These are phyloP conservation scores for Castanopsis chinensis DNA, from an alignment of 306 rosid genomes.

Conservation along the genomic window DNA sequence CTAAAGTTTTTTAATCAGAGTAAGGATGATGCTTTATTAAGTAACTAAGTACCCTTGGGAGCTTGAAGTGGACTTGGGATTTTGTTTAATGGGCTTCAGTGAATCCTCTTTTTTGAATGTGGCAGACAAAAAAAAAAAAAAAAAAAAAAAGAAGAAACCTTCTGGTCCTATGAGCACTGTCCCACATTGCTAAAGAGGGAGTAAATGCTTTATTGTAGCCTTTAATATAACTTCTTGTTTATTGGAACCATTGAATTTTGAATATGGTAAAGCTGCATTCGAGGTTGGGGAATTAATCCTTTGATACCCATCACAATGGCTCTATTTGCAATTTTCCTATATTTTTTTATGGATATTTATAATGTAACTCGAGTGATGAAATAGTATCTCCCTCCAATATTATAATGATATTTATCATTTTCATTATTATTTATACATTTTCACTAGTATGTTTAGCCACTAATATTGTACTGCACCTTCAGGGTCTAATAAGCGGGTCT, in stretches of 20 bases:
- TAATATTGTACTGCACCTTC: slow-evolving; percentile 16
- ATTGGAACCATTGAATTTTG: too few species aligned
- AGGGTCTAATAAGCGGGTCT: slow-evolving; percentile 95
- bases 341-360: too few species aligned
- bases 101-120: background rate
- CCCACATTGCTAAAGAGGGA: background rate
- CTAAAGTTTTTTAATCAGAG: background rate
- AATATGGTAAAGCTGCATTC: too few species aligned
- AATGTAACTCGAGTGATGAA: too few species aligned
- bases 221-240: background rate
- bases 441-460: slow-evolving; percentile 10
- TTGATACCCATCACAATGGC: too few species aligned
- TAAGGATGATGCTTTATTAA: background rate
- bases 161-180: background rate
- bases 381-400: too few species aligned
- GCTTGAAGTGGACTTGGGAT: background rate
- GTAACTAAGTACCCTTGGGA: background rate
- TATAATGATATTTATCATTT: too few species aligned
- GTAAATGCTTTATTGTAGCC: background rate
- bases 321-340: too few species aligned
- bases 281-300: too few species aligned
- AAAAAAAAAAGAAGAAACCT: background rate
- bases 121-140: background rate
- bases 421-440: background rate
- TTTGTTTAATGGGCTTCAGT: background rate